Conservation (phyloP, 78 protist genomes). For the slime mould (Dictyostelium discoideum) region DNA sequence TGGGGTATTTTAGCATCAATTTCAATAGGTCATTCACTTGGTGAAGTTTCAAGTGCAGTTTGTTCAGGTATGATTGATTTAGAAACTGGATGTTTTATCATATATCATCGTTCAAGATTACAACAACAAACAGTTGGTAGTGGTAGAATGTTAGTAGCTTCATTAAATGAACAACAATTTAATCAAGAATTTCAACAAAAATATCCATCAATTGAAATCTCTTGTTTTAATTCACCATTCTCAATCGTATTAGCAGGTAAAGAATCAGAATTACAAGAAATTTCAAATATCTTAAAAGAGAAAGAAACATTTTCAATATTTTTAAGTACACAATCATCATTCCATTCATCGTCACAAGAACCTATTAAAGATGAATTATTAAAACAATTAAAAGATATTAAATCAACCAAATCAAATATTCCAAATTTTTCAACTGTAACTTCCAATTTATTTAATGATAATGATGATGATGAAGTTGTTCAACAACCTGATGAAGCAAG, state of each 20-base stretch:
- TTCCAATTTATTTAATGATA: not conserved
- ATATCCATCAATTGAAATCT: slow-evolving; percentile 4
- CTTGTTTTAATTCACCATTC: slow-evolving; percentile 24
- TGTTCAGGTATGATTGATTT: slow-evolving; percentile 33
- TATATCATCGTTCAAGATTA: not conserved
- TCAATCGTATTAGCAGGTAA: slow-evolving; percentile 50
- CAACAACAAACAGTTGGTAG: slow-evolving; percentile 41
- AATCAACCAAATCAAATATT: not conserved
- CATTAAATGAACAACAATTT: not conserved
- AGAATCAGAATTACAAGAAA: not conserved
- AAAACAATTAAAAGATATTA: not conserved
- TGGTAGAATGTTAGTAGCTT: slow-evolving; percentile 41
- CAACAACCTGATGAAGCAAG: too few species aligned
- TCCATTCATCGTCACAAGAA: slow-evolving; percentile 61
- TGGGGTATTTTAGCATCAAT: slow-evolving; percentile 45
- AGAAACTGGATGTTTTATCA: not conserved
- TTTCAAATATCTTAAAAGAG: not conserved
- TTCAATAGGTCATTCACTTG: slow-evolving; percentile 66
- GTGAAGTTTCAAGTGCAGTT: slow-evolving; percentile 50
- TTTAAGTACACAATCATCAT: slow-evolving; percentile 32
- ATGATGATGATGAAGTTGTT: too few species aligned
- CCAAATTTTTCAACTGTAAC: slow-evolving; percentile 7
- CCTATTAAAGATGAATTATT: not conserved
- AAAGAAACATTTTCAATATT: not conserved
- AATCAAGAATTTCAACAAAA: not conserved